phyloP scores from a whole-genome alignment of 306 rosid species.

The Castanea crenata region DNA sequence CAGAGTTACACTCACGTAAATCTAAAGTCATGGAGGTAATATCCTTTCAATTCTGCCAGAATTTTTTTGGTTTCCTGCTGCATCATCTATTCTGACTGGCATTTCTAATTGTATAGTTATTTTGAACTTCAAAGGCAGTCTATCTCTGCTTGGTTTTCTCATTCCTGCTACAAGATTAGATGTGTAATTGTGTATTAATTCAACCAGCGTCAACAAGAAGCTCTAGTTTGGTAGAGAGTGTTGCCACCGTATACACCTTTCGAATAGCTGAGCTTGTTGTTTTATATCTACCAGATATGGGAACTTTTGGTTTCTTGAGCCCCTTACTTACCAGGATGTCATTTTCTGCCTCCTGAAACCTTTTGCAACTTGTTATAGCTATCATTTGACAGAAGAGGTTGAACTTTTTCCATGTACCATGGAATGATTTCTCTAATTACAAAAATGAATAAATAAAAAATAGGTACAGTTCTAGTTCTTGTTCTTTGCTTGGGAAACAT shows the following conservation, averaged over 20 bases:
- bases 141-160: not conserved
- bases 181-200: not conserved
- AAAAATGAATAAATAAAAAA: not conserved
- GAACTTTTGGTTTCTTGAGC: not conserved
- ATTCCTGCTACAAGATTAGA: not conserved
- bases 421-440: not conserved
- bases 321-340: not conserved
- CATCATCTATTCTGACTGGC: not conserved
- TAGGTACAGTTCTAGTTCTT: not conserved
- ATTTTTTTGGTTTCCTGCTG: not conserved
- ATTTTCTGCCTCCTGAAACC: not conserved
- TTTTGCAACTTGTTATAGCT: not conserved
- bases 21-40: constrained; percentile 70
- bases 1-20: constrained; percentile 78
- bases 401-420: not conserved
- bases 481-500: not conserved
- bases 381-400: not conserved
- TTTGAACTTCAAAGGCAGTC: constrained; percentile 10
- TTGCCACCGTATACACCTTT: not conserved
- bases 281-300: not conserved
- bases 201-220: not conserved
- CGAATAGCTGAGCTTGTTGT: not conserved
- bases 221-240: not conserved
- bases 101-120: constrained; percentile 3
- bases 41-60: not conserved